Evolutionary conservation across 805 yeast species (phyloP).

Genomic region (Barnettozyma botsteinii): DNA sequence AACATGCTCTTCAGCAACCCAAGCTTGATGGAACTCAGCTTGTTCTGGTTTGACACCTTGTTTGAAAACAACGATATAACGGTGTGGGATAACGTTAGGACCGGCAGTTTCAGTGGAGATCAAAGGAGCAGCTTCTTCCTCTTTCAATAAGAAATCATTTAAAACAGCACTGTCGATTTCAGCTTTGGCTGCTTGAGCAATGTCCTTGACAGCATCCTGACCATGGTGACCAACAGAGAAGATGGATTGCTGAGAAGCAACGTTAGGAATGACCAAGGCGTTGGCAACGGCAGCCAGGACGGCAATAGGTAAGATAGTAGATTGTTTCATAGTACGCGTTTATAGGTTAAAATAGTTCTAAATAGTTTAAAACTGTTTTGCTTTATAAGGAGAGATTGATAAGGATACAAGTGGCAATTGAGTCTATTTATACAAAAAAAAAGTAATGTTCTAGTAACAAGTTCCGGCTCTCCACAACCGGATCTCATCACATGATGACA

Average conservation of each 20-base stretch:
- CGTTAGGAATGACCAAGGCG: constrained; percentile 61
- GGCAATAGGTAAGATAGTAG: constrained; percentile 28
- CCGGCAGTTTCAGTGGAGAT: constrained; percentile 38
- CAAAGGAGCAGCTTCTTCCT: constrained; percentile 38
- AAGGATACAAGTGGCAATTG: background rate
- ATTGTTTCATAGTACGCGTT: constrained; percentile 16
- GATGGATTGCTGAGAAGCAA: constrained; percentile 34
- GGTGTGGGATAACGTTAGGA: constrained; percentile 54
- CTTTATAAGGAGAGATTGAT: background rate
- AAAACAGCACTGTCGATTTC: constrained; percentile 15
- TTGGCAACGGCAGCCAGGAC: constrained; percentile 36
- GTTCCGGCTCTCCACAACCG: too few relatives aligned
- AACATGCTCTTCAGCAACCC: constrained; percentile 53
- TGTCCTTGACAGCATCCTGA: constrained; percentile 12
- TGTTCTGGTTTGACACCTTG: constrained; percentile 48
- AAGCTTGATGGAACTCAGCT: constrained; percentile 58
- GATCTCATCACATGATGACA: background rate
- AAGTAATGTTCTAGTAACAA: too few relatives aligned
- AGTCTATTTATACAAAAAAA: background rate
- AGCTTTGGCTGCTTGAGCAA: constrained; percentile 16
- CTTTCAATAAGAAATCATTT: constrained; percentile 11
- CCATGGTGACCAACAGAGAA: constrained; percentile 22
- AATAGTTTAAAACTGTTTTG: background rate
- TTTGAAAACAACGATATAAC: constrained; percentile 84
- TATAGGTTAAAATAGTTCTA: background rate